Conservation (phyloP, 805 yeast species). For the Yarrowia porcina region DNA sequence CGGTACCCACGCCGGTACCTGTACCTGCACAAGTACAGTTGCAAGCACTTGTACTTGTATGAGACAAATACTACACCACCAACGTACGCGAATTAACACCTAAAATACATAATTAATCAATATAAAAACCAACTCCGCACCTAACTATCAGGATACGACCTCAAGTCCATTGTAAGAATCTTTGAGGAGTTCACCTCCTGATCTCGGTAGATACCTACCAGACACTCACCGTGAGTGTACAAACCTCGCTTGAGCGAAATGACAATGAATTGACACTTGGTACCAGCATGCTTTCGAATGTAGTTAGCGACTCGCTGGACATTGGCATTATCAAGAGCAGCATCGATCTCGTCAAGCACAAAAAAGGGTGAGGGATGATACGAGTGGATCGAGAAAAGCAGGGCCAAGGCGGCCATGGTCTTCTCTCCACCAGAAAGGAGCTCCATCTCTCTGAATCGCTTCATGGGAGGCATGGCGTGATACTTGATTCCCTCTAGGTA, state of each 20-base stretch:
- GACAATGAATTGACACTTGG: slow-evolving; percentile 74
- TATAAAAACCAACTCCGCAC: background rate
- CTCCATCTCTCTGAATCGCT: slow-evolving; percentile 89
- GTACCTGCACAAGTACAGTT: too few species aligned
- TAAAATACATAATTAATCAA: background rate
- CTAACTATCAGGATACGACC: slow-evolving; percentile 23
- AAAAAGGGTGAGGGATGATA: slow-evolving; percentile 93
- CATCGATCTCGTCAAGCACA: slow-evolving; percentile 96
- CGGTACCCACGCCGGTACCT: too few species aligned
- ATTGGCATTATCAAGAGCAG: slow-evolving; percentile 88
- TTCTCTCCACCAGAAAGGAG: slow-evolving; percentile 94
- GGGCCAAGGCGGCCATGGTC: slow-evolving; percentile 91
- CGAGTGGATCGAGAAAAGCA: slow-evolving; percentile 86
- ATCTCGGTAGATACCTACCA: slow-evolving; percentile 76
- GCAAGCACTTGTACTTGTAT: too few species aligned
- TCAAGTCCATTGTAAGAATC: slow-evolving; percentile 33
- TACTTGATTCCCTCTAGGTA: slow-evolving; percentile 77
- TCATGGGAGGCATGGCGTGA: slow-evolving; percentile 95
- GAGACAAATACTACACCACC: too few species aligned
- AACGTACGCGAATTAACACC: background rate
- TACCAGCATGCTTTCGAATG: slow-evolving; percentile 69
- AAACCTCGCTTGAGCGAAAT: slow-evolving; percentile 84
- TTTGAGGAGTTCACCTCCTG: slow-evolving; percentile 32
- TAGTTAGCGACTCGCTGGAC: slow-evolving; percentile 85
- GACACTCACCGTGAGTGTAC: slow-evolving; percentile 82